Conservation (phyloP, 2,329 filamentous ascomycete genomes). For the Fusarium temperatum region DNA sequence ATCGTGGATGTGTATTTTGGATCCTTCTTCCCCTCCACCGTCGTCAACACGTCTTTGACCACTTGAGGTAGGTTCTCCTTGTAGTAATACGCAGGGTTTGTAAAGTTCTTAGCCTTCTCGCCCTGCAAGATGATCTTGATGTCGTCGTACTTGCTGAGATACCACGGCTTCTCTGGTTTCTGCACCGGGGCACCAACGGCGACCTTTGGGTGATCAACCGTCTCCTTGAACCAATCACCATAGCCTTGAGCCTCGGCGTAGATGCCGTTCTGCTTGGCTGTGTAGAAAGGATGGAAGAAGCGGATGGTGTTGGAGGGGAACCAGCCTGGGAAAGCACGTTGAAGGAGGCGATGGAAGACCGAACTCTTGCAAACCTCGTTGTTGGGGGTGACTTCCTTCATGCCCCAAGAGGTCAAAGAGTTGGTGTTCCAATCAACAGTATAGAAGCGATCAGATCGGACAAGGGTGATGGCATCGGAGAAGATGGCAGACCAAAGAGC, state of each 20-base stretch:
- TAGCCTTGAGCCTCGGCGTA: slow-evolving; percentile 27
- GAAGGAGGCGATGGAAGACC: slow-evolving; percentile 33
- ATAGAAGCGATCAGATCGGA: slow-evolving; percentile 74
- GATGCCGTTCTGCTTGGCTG: slow-evolving; percentile 19
- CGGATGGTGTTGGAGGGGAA: slow-evolving; percentile 29
- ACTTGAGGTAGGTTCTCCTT: background rate
- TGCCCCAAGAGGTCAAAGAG: slow-evolving; percentile 46
- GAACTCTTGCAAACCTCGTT: slow-evolving; percentile 34
- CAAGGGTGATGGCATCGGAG: slow-evolving; percentile 75
- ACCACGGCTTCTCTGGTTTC: background rate
- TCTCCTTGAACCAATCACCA: background rate
- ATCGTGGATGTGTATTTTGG: background rate
- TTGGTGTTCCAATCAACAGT: slow-evolving; percentile 56
- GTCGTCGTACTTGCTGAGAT: background rate
- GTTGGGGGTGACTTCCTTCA: slow-evolving; percentile 36
- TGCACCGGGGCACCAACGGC: background rate
- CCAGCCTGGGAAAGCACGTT: slow-evolving; percentile 37
- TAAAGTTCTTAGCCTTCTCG: background rate
- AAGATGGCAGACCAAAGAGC: slow-evolving; percentile 71
- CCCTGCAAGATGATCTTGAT: background rate
- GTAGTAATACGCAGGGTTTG: background rate
- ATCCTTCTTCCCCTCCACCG: rapidly evolving
- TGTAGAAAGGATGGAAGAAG: slow-evolving; percentile 40
- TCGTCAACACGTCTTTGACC: background rate
- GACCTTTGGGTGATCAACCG: background rate